Evolutionary conservation across 306 rosid genomes (phyloP).

Genomic region (Pachyrhizus erosus): DNA sequence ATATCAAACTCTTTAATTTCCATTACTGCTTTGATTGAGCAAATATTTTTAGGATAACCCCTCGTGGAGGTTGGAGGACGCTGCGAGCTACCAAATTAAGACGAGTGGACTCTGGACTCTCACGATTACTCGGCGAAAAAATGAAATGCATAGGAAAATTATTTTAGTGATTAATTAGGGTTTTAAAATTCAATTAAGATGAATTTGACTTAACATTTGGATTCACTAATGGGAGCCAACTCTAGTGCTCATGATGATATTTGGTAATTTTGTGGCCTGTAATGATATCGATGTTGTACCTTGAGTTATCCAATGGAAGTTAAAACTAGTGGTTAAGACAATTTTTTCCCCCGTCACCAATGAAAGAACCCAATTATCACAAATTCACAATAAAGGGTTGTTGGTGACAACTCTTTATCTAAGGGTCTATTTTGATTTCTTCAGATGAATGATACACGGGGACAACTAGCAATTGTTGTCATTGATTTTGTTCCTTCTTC

Average conservation of each 20-base stretch:
- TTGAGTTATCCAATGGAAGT: background rate
- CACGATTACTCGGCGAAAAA: background rate
- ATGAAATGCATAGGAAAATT: background rate
- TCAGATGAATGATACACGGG: background rate
- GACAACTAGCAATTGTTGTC: slow-evolving; percentile 23
- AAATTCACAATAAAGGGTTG: slow-evolving; percentile 14
- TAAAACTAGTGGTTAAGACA: background rate
- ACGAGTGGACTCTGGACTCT: background rate
- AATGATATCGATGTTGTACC: background rate
- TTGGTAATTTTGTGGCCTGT: background rate
- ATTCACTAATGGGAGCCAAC: background rate
- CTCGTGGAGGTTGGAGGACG: background rate
- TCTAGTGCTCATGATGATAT: background rate
- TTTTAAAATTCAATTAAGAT: background rate
- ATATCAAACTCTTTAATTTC: background rate
- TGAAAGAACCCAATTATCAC: background rate
- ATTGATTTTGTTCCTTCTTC: slow-evolving; percentile 21
- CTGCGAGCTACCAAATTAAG: background rate
- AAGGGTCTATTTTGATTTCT: slow-evolving; percentile 35
- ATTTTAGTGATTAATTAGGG: background rate
- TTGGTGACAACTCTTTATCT: slow-evolving; percentile 20
- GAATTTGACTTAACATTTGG: background rate
- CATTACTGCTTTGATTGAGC: background rate
- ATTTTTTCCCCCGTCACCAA: background rate
- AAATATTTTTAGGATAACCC: background rate